phyloP scores from a whole-genome alignment of 2,329 filamentous ascomycete species.

The Hypomyces perniciosus region DNA sequence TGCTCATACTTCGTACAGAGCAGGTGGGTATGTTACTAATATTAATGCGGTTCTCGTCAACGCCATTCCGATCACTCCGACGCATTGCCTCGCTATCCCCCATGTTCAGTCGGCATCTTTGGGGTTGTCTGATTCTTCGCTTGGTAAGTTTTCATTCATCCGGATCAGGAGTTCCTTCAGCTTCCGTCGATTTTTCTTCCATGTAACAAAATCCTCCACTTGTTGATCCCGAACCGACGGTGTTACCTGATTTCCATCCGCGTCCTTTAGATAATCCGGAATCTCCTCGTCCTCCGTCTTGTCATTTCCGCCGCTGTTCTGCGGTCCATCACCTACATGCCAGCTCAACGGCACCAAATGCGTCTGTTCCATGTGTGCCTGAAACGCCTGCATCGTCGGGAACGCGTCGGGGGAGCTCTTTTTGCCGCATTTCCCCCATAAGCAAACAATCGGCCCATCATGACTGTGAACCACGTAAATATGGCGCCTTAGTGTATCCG shows the following conservation, averaged over 20 bases:
- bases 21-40: neutral
- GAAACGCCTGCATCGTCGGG: conserved; percentile 32
- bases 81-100: neutral
- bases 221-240: conserved; percentile 48
- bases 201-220: conserved; percentile 43
- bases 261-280: conserved; percentile 47
- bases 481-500: conserved; percentile 52
- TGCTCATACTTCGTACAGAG: too few relatives aligned
- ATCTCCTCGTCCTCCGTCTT: conserved; percentile 27
- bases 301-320: conserved; percentile 29
- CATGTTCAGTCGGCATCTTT: neutral
- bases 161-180: conserved; percentile 38
- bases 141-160: conserved; percentile 41
- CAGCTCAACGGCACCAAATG: conserved; percentile 50
- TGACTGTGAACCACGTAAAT: conserved; percentile 43
- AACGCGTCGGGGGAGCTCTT: conserved; percentile 27
- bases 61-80: neutral
- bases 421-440: conserved; percentile 28
- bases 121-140: conserved; percentile 27
- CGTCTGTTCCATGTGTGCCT: conserved; percentile 45
- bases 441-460: conserved; percentile 17
- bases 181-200: conserved; percentile 37
- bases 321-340: conserved; percentile 55
- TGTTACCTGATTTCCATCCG: conserved; percentile 50
- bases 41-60: neutral